These are phyloP conservation scores for Cenococcum geophilum DNA, from an alignment of 495 filamentous ascomycete genomes.

Conservation along the genomic window DNA sequence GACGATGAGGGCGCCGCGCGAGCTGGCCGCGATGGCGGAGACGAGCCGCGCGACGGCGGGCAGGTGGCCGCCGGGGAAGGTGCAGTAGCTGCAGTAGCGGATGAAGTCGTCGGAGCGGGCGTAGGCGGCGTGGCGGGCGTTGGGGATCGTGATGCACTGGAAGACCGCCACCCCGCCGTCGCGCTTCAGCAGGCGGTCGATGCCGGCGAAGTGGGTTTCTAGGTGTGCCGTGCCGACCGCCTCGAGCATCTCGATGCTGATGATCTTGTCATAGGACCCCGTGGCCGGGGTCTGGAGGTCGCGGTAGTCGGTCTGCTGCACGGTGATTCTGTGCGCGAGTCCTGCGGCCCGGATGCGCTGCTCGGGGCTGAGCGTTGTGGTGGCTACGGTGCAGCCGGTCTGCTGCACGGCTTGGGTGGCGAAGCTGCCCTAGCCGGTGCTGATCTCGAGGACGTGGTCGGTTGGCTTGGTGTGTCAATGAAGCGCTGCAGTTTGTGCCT, in stretches of 20 bases:
- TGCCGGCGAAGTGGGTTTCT: slow-evolving; percentile 46
- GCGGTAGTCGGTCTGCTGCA: slow-evolving; percentile 58
- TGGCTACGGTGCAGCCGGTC: slow-evolving; percentile 59
- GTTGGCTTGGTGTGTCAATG: slow-evolving; percentile 52
- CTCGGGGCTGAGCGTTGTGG: slow-evolving; percentile 57
- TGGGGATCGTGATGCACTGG: slow-evolving; percentile 71
- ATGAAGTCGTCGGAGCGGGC: slow-evolving; percentile 53
- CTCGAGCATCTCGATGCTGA: slow-evolving; percentile 72
- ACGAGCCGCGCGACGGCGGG: slow-evolving; percentile 60
- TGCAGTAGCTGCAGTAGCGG: slow-evolving; percentile 49
- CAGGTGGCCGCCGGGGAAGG: slow-evolving; percentile 68
- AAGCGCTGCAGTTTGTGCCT: slow-evolving; percentile 57
- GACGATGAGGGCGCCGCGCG: slow-evolving; percentile 53
- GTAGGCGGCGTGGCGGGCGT: slow-evolving; percentile 47
- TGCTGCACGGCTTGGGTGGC: slow-evolving; percentile 54
- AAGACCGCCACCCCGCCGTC: slow-evolving; percentile 61
- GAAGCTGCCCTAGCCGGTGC: slow-evolving; percentile 64
- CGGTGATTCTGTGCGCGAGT: slow-evolving; percentile 47
- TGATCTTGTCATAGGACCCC: slow-evolving; percentile 58
- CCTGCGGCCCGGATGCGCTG: slow-evolving; percentile 50
- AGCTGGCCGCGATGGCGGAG: slow-evolving; percentile 52
- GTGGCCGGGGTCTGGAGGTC: slow-evolving; percentile 45
- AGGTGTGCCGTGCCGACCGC: slow-evolving; percentile 62
- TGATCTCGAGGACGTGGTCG: slow-evolving; percentile 64
- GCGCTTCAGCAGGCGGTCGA: slow-evolving; percentile 54